Percentiles rank a stretch among this genome's conserved stretches.
Conservation (phyloP, 805 yeast genomes). For the Candida silvicultrix region DNA sequence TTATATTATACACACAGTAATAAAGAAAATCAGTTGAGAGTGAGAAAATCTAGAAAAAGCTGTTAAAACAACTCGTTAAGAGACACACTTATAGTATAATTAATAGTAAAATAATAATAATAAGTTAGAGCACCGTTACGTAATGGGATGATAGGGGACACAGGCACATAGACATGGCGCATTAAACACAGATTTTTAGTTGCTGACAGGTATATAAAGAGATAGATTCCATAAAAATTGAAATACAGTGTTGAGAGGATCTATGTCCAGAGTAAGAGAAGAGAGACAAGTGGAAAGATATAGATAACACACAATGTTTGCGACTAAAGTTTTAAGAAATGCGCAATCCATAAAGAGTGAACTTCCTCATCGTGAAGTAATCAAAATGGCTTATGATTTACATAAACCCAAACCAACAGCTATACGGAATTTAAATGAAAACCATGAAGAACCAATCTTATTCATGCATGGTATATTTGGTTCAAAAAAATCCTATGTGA, state of each 20-base stretch:
- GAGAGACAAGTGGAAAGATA: no score
- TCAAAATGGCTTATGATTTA: constrained; percentile 24
- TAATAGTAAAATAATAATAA: no score
- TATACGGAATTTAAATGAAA: constrained; percentile 15
- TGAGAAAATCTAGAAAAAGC: background rate
- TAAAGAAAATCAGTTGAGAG: no score
- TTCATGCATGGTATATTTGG: constrained; percentile 49
- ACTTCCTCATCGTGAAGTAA: constrained; percentile 53
- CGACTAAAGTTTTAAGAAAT: constrained; percentile 54
- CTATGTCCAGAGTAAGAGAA: no score
- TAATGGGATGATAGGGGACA: background rate
- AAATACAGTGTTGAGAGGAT: no score
- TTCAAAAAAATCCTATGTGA: constrained; percentile 33
- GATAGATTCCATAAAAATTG: no score
- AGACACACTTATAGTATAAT: no score
- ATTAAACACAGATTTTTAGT: background rate
- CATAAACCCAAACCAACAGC: constrained; percentile 21
- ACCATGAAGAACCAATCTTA: constrained; percentile 28
- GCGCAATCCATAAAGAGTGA: constrained; percentile 88
- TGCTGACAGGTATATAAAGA: background rate
- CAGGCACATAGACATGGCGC: background rate
- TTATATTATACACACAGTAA: no score
- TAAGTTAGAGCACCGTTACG: background rate
- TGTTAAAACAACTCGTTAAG: background rate
- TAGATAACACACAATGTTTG: constrained; percentile 17